These are phyloP conservation scores for Nymphaea thermarum DNA, from an alignment of 164 flowering plant species.

Conservation along the genomic window DNA sequence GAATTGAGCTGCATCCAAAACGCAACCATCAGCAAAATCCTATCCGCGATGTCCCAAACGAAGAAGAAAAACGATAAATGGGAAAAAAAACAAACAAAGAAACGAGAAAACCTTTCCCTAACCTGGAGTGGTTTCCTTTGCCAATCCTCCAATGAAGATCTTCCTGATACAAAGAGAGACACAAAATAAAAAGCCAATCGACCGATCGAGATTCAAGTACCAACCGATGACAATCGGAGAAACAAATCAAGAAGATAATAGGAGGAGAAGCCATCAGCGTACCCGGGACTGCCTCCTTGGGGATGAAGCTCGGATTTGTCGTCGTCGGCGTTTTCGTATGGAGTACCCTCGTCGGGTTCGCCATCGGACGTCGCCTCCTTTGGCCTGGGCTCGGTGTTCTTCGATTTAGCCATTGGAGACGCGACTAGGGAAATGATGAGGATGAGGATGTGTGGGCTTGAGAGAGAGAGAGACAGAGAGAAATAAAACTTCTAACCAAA, in stretches of 20 bases:
- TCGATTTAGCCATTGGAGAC: neutral
- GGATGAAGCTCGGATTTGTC: slow-evolving; percentile 33
- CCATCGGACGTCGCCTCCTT: slow-evolving; percentile 17
- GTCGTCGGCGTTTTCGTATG: slow-evolving; percentile 29
- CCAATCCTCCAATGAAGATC: slow-evolving; percentile 80
- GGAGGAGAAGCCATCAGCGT: neutral
- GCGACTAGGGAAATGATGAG: no score
- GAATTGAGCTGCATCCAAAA: slow-evolving; percentile 42
- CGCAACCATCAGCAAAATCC: neutral
- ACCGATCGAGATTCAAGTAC: neutral
- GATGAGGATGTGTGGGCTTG: no score
- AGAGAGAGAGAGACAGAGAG: no score
- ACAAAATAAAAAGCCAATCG: neutral
- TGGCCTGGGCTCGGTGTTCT: slow-evolving; percentile 22
- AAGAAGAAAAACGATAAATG: neutral
- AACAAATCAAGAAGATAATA: neutral
- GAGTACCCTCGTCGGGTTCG: slow-evolving; percentile 23
- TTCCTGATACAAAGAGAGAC: slow-evolving; percentile 31
- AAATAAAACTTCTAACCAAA: no score
- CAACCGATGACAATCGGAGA: neutral
- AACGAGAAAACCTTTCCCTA: slow-evolving; percentile 6
- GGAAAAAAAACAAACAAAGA: neutral
- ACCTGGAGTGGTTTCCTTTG: slow-evolving; percentile 76
- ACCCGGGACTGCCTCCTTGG: slow-evolving; percentile 73
- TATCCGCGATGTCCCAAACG: neutral